Percentiles rank a stretch among this genome's conserved stretches.
Conservation (phyloP, 1,284 basidiomycete species). For the Blastosporella zonata region DNA sequence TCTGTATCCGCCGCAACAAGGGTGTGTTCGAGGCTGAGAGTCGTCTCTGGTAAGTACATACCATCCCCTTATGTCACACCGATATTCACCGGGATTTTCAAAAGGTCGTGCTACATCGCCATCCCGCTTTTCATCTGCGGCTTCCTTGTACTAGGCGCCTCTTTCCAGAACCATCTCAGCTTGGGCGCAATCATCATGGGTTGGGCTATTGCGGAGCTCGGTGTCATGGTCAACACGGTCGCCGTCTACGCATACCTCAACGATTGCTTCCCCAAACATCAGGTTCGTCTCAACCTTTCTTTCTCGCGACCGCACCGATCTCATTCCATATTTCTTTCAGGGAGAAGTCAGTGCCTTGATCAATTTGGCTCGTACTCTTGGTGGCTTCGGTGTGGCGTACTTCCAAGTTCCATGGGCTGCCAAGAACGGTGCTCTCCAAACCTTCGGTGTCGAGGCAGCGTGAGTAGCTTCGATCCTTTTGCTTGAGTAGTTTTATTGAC, state of each 20-base stretch:
- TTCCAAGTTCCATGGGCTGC: conserved; percentile 62
- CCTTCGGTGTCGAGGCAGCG: conserved; percentile 59
- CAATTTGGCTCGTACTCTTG: conserved; percentile 55
- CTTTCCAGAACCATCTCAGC: conserved; percentile 56
- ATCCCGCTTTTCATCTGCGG: conserved; percentile 65
- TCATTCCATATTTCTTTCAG: conserved; percentile 20
- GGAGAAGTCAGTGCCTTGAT: conserved; percentile 62
- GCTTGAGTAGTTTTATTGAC: background rate
- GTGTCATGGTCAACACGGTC: conserved; percentile 65
- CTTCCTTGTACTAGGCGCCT: conserved; percentile 57
- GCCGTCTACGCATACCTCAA: conserved; percentile 58
- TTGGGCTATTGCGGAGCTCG: conserved; percentile 62
- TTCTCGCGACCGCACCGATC: background rate
- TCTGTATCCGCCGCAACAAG: conserved; percentile 52
- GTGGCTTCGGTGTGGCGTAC: conserved; percentile 62
- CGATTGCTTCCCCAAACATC: conserved; percentile 49
- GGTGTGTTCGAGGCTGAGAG: conserved; percentile 73
- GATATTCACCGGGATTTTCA: background rate
- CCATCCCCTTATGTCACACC: background rate
- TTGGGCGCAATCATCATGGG: conserved; percentile 61
- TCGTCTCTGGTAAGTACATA: conserved; percentile 53
- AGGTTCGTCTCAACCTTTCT: conserved; percentile 27
- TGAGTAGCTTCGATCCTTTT: conserved; percentile 24
- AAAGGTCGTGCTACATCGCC: conserved; percentile 63
- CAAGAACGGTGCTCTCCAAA: conserved; percentile 52